These are phyloP conservation scores for Myxozyma geophila DNA, from an alignment of 805 yeast genomes.

Conservation along the genomic window DNA sequence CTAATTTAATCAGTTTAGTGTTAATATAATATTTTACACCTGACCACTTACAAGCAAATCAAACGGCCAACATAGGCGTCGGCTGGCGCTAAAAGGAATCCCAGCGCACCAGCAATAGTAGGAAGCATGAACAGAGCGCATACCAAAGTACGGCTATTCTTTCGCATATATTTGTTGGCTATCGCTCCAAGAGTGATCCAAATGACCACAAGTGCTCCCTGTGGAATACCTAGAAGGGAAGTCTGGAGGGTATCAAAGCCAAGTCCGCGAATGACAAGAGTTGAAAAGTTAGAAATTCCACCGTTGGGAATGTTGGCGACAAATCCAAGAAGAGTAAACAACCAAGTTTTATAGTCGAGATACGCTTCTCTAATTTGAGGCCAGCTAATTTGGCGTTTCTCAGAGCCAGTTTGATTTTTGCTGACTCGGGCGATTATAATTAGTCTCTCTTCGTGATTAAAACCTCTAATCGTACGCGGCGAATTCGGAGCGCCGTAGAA, in stretches of 20 bases:
- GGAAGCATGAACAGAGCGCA: neutral
- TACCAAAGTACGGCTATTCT: neutral
- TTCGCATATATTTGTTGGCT: neutral
- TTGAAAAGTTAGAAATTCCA: conserved; percentile 56
- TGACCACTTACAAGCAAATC: conserved; percentile 38
- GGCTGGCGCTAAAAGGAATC: conserved; percentile 19
- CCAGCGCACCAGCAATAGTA: conserved; percentile 3
- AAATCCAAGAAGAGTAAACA: conserved; percentile 50
- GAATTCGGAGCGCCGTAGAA: conserved; percentile 53
- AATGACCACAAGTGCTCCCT: neutral
- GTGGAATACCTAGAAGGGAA: neutral
- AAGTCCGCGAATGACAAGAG: conserved; percentile 52
- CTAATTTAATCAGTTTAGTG: conserved; percentile 5
- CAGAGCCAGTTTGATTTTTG: conserved; percentile 61
- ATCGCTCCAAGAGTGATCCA: neutral
- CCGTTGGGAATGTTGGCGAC: conserved; percentile 58
- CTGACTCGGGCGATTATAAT: conserved; percentile 59
- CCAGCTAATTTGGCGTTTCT: conserved; percentile 58
- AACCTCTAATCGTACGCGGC: conserved; percentile 50
- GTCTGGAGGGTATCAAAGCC: conserved; percentile 45
- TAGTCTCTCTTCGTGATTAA: conserved; percentile 51
- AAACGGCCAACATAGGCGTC: conserved; percentile 40
- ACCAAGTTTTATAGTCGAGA: conserved; percentile 56
- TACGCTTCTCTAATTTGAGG: conserved; percentile 58
- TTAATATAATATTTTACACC: too few relatives aligned